Evolutionary conservation across 192 early-diverging fungal genomes (phyloP), one percentile per base, ranked within the genome.

Genomic region (Endogone sp.): DNA sequence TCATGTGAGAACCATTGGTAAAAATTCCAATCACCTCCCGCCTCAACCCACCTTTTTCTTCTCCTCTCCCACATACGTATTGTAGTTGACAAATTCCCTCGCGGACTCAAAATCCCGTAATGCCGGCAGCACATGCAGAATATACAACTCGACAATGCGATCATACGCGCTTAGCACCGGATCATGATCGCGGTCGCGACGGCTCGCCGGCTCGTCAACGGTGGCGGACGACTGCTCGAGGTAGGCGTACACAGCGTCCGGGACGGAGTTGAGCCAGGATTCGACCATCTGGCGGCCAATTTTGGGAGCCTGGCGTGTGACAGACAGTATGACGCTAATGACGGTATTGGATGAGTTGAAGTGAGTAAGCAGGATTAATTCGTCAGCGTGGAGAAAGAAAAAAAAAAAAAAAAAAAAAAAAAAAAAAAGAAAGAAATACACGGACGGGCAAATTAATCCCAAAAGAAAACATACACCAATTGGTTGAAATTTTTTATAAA

Each of bases 1-100:
- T 11, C 55, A 13, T 56, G n/a, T 56, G 11, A 56, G 55, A 56
- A 56, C 11, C n/a, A 13, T 56, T 56, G 11, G 55, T 56, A 11
- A 56, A 11, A 56, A n/a, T 11, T 56, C n/a, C n/a, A n/a, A n/a
- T n/a, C n/a, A n/a, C n/a, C n/a, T n/a, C n/a, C n/a, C n/a, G n/a
- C n/a, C n/a, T n/a, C n/a, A n/a, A n/a, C n/a, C n/a, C n/a, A 78
- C 77, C 67, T 68, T 56, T 44, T 72, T 79, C 30, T 64, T 64
- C 10, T 67, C 54, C 29, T 74, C 69, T 11, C 69, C 31, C 13
- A 74, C 26, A 37, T 71, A 65, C 22, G 72, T 30, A 26, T 79
- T 79, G 30, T 75, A 79, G 37, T 79, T 63, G 30, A 79, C 27
- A 26, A 79, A 79, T 16, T 65, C 32, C 25, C n/a, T 54, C 27